Conservation (phyloP, 495 filamentous ascomycete genomes). For the Xylaria venustula region DNA sequence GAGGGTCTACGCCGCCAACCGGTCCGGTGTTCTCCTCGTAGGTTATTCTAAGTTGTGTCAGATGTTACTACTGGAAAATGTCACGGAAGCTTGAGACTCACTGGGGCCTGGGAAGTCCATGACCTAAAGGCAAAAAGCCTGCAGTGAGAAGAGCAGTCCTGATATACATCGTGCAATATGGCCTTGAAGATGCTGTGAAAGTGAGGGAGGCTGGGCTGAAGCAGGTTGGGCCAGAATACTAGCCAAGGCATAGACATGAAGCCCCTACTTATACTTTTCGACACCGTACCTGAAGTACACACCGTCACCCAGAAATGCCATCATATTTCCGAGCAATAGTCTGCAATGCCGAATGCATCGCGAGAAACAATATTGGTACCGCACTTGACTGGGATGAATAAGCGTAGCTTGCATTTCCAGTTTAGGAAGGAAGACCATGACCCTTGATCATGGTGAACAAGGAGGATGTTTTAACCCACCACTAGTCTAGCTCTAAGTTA, state of each 20-base stretch:
- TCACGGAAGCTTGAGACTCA: constrained; percentile 6
- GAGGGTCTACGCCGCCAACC: constrained; percentile 35
- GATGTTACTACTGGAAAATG: neutral
- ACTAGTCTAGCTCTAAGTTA: too few species aligned
- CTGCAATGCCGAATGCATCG: neutral
- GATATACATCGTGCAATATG: constrained; percentile 20
- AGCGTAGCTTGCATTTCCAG: neutral
- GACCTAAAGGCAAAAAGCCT: constrained; percentile 20
- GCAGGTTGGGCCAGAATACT: neutral
- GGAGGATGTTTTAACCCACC: neutral
- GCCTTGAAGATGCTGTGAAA: neutral
- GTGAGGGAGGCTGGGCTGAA: neutral
- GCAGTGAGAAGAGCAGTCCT: constrained; percentile 16
- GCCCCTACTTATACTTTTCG: neutral
- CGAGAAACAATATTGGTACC: neutral
- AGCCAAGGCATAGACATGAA: neutral
- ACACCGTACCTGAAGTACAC: neutral
- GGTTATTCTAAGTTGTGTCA: constrained; percentile 21
- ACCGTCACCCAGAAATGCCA: neutral
- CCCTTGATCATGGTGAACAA: neutral
- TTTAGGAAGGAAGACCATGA: neutral
- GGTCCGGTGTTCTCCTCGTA: constrained; percentile 37
- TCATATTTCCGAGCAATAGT: neutral
- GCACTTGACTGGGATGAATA: neutral
- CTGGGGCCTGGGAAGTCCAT: constrained; percentile 27